Evolutionary conservation across 2,329 filamentous ascomycete species (phyloP).

Genomic region (Pseudocercospora crystallina): DNA sequence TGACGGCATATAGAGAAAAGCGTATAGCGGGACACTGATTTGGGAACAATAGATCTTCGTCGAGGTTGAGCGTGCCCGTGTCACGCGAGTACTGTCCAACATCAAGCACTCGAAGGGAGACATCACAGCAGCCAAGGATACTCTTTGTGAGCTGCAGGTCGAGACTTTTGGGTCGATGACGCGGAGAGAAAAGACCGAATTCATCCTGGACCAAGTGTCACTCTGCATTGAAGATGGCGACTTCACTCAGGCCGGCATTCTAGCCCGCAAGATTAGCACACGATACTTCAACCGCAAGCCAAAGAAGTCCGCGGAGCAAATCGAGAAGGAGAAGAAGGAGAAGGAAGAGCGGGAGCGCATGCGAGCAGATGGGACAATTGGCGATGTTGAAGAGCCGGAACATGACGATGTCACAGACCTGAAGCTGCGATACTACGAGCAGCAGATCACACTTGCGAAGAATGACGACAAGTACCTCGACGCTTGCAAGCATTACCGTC

Average conservation of each 20-base stretch:
- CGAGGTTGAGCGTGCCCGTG: slow-evolving; percentile 92
- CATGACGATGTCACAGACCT: slow-evolving; percentile 93
- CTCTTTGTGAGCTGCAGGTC: slow-evolving; percentile 94
- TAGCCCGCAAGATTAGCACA: slow-evolving; percentile 96
- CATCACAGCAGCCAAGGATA: slow-evolving; percentile 83
- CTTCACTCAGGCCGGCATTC: slow-evolving; percentile 92
- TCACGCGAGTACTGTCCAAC: slow-evolving; percentile 91
- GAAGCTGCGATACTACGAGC: slow-evolving; percentile 94
- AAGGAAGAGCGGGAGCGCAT: slow-evolving; percentile 80
- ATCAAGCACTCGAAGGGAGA: slow-evolving; percentile 98
- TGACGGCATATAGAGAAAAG: background rate
- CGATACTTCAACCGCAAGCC: slow-evolving; percentile 85
- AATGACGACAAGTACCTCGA: slow-evolving; percentile 97
- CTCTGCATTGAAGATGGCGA: slow-evolving; percentile 94
- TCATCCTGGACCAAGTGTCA: slow-evolving; percentile 91
- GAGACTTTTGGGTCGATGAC: slow-evolving; percentile 99
- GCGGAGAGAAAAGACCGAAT: slow-evolving; percentile 95
- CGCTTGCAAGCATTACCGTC: slow-evolving; percentile 95
- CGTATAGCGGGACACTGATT: slow-evolving; percentile 7
- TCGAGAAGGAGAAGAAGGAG: slow-evolving; percentile 88
- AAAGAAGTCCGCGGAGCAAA: slow-evolving; percentile 84
- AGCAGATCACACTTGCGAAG: slow-evolving; percentile 93
- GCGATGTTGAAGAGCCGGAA: slow-evolving; percentile 72
- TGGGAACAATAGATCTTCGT: slow-evolving; percentile 74
- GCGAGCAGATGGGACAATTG: slow-evolving; percentile 48